Percentiles rank a stretch among this genome's conserved stretches.
phyloP scores from a whole-genome alignment of 2,329 filamentous ascomycete species.

The Aspergillus latus region DNA sequence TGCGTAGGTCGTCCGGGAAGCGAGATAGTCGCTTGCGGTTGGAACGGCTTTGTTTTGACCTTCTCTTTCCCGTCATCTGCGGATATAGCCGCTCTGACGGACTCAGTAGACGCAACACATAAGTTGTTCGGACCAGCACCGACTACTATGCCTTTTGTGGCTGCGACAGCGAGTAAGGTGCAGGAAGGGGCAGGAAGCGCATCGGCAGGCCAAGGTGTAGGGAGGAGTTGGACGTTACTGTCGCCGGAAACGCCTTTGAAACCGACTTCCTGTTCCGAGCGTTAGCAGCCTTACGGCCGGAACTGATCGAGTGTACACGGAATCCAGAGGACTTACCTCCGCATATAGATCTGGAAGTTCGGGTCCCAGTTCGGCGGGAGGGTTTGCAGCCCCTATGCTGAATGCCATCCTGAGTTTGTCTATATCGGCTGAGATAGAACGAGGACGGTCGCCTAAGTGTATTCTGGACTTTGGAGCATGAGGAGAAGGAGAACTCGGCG shows the following conservation, averaged over 20 bases:
- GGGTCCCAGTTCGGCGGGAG: constrained; percentile 56
- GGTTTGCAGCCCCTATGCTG: constrained; percentile 54
- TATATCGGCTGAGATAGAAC: constrained; percentile 40
- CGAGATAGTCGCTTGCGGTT: constrained; percentile 70
- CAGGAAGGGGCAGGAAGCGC: constrained; percentile 71
- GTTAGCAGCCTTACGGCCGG: constrained; percentile 13
- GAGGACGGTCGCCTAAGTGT: constrained; percentile 37
- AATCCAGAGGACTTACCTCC: constrained; percentile 57
- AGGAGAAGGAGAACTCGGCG: constrained; percentile 36
- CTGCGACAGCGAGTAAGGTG: constrained; percentile 81
- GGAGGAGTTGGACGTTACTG: constrained; percentile 75
- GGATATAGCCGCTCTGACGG: constrained; percentile 72
- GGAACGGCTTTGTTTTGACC: constrained; percentile 67
- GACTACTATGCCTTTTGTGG: constrained; percentile 75
- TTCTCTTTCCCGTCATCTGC: constrained; percentile 56
- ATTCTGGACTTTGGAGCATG: constrained; percentile 39
- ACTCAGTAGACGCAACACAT: constrained; percentile 72
- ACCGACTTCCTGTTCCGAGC: constrained; percentile 62
- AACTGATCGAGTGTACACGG: not conserved
- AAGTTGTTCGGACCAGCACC: constrained; percentile 82
- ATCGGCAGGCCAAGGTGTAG: constrained; percentile 70
- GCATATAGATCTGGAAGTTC: constrained; percentile 78
- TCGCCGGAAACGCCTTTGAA: constrained; percentile 80
- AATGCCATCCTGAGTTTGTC: constrained; percentile 59
- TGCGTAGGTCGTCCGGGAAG: constrained; percentile 79